These are phyloP conservation scores for Neodidymelliopsis sp. DNA, from an alignment of 2,329 filamentous ascomycete species.

Conservation along the genomic window DNA sequence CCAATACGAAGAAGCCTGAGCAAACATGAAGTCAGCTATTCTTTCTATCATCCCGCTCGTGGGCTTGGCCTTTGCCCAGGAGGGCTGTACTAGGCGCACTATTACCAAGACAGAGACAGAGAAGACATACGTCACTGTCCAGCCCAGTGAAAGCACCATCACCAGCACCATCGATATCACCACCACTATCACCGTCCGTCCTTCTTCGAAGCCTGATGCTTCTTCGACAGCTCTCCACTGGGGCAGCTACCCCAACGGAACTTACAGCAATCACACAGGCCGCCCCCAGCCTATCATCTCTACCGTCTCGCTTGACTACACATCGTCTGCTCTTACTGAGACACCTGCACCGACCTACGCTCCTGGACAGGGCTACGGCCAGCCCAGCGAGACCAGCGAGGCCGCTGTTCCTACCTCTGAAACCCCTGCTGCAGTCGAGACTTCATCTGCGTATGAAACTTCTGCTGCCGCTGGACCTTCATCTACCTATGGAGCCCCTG, in stretches of 20 bases:
- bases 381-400: constrained; percentile 13
- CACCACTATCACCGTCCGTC: constrained; percentile 25
- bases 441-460: constrained; percentile 4
- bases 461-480: background rate
- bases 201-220: constrained; percentile 11
- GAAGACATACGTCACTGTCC: constrained; percentile 36
- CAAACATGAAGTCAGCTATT: constrained; percentile 38
- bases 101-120: constrained; percentile 28
- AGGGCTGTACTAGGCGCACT: constrained; percentile 29
- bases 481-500: background rate
- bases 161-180: constrained; percentile 24
- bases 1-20: constrained; percentile 3
- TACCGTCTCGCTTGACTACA: constrained; percentile 9
- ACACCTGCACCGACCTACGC: constrained; percentile 8
- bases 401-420: constrained; percentile 19
- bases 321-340: constrained; percentile 13
- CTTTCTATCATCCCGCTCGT: constrained; percentile 36
- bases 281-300: constrained; percentile 1
- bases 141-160: constrained; percentile 24
- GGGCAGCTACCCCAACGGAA: constrained; percentile 25
- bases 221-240: constrained; percentile 15
- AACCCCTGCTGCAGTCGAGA: constrained; percentile 3
- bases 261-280: constrained; percentile 16
- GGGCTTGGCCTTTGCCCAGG: constrained; percentile 36
- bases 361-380: constrained; percentile 3